Evolutionary conservation across 139 green algal genomes (phyloP).

Genomic region (Chlorella sp.): DNA sequence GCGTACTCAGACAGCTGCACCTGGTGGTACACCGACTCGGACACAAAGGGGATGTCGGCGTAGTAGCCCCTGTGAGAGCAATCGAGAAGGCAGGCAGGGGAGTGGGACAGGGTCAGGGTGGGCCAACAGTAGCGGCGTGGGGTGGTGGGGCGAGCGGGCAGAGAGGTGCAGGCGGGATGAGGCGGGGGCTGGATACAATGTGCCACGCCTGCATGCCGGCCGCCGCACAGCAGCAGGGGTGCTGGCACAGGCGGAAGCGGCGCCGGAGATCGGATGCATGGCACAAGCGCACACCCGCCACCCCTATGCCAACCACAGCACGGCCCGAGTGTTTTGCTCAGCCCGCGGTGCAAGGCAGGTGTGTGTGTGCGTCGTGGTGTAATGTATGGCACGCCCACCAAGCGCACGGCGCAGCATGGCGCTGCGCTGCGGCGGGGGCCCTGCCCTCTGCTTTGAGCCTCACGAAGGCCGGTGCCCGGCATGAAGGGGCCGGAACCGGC

Average conservation of each 20-base stretch:
- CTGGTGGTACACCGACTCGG: conserved; percentile 80
- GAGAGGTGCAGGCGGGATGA: too few relatives aligned
- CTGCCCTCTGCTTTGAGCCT: conserved; percentile 20
- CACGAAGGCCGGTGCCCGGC: conserved; percentile 4
- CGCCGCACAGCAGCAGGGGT: too few relatives aligned
- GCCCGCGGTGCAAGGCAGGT: not conserved
- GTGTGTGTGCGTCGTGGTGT: not conserved
- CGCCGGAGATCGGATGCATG: too few relatives aligned
- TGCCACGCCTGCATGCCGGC: not conserved
- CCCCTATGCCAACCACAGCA: too few relatives aligned
- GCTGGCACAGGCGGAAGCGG: too few relatives aligned
- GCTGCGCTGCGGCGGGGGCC: conserved; percentile 8
- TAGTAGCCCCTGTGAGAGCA: conserved; percentile 67
- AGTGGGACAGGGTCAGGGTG: not conserved
- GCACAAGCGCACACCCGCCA: too few relatives aligned
- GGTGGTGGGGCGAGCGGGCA: too few relatives aligned
- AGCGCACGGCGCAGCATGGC: conserved; percentile 10
- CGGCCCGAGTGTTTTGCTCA: too few relatives aligned
- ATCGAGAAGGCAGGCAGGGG: not conserved
- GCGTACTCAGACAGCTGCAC: conserved; percentile 56
- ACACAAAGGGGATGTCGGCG: conserved; percentile 74
- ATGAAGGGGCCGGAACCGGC: not conserved
- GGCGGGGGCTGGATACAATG: too few relatives aligned
- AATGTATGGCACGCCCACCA: conserved; percentile 14
- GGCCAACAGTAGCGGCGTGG: too few relatives aligned